Percentiles rank a stretch among this genome's conserved stretches.
Evolutionary conservation across 2,329 filamentous ascomycete species (phyloP).

Genomic region (Knufia petricola): DNA sequence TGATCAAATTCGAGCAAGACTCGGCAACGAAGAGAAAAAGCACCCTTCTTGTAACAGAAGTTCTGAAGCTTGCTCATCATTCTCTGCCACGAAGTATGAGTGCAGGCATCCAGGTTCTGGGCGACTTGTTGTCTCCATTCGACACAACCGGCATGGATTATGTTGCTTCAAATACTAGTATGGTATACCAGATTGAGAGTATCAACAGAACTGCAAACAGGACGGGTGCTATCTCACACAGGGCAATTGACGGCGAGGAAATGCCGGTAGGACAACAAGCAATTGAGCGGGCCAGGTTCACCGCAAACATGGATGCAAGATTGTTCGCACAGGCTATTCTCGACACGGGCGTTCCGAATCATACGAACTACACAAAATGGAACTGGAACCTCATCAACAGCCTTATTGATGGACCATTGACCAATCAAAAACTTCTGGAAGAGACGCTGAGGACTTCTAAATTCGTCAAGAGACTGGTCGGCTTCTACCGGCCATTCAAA

Average conservation of each 20-base stretch:
- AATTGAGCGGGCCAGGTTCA: constrained; percentile 47
- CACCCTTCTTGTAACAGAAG: constrained; percentile 80
- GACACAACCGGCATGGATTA: constrained; percentile 60
- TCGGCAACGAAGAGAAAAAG: constrained; percentile 68
- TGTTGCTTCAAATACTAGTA: constrained; percentile 73
- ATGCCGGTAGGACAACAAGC: constrained; percentile 25
- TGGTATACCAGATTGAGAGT: constrained; percentile 96
- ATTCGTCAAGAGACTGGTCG: constrained; percentile 88
- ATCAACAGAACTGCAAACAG: constrained; percentile 87
- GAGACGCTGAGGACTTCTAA: constrained; percentile 92
- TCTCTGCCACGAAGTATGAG: constrained; percentile 76
- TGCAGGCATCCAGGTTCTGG: constrained; percentile 74
- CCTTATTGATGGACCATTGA: constrained; percentile 84
- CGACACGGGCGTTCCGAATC: constrained; percentile 75
- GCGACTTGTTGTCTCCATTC: constrained; percentile 70
- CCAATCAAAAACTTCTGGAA: constrained; percentile 82
- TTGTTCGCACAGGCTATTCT: constrained; percentile 53
- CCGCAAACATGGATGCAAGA: constrained; percentile 53
- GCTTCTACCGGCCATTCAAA: constrained; percentile 95
- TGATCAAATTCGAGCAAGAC: constrained; percentile 42
- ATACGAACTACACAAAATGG: constrained; percentile 90
- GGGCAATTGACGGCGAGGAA: constrained; percentile 31
- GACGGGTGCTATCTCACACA: constrained; percentile 33
- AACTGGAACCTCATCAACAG: constrained; percentile 90
- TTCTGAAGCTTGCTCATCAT: constrained; percentile 79